Conservation (phyloP, 176 grass and related monocot species). For the Carex cristatella region DNA sequence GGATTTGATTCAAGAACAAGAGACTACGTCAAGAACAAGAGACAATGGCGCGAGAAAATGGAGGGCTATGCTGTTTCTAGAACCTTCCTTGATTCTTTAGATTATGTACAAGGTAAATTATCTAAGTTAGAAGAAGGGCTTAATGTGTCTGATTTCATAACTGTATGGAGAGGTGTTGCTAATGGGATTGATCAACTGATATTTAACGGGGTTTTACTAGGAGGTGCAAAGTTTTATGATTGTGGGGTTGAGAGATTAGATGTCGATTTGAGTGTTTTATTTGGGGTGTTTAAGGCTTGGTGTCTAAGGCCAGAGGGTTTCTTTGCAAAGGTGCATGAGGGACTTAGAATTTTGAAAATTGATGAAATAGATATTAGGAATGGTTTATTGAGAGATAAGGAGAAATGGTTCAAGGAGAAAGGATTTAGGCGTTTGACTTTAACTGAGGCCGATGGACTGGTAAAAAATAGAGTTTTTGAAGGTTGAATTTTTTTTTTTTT, state of each 20-base stretch:
- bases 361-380: conserved; percentile 42
- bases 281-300: conserved; percentile 71
- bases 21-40: conserved; percentile 82
- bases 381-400: conserved; percentile 26
- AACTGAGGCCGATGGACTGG: conserved; percentile 49
- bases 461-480: conserved; percentile 48
- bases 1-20: conserved; percentile 57
- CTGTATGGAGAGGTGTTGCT: conserved; percentile 60
- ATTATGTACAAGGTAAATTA: conserved; percentile 67
- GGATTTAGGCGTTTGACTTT: conserved; percentile 57
- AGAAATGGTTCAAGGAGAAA: conserved; percentile 40
- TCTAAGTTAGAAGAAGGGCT: conserved; percentile 56
- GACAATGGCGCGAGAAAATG: conserved; percentile 69
- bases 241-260: conserved; percentile 56
- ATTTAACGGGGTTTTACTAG: conserved; percentile 52
- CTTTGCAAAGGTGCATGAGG: conserved; percentile 57
- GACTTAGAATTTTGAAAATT: conserved; percentile 47
- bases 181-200: conserved; percentile 56
- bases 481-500: conserved; percentile 9
- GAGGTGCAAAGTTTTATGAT: conserved; percentile 42
- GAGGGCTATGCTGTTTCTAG: conserved; percentile 54
- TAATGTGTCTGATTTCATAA: conserved; percentile 62
- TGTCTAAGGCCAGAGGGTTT: conserved; percentile 90
- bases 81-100: conserved; percentile 45
- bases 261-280: conserved; percentile 49